Conservation (phyloP, 129 eudicot genomes). For the Chrysanthemum makinoi region DNA sequence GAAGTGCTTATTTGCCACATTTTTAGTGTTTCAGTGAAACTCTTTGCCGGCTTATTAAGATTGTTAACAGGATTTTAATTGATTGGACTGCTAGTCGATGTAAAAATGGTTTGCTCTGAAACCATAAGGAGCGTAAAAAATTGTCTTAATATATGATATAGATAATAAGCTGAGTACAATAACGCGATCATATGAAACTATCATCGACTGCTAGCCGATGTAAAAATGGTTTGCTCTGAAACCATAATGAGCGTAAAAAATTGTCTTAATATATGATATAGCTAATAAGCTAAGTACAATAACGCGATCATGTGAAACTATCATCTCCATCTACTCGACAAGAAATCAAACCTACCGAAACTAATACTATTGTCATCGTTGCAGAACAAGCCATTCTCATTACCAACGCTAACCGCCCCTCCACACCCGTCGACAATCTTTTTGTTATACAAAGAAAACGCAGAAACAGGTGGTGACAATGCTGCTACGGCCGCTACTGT, state of each 20-base stretch:
- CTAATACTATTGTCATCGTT: conserved; percentile 31
- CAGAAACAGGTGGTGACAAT: conserved; percentile 11
- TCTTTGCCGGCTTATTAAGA: too few species aligned
- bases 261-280: conserved; percentile 19
- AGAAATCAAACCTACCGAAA: conserved; percentile 29
- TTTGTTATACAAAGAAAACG: conserved; percentile 27
- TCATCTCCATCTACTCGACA: conserved; percentile 37
- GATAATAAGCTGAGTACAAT: conserved; percentile 32
- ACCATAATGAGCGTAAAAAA: conserved; percentile 16
- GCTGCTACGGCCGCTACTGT: not conserved
- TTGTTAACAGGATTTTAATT: too few species aligned
- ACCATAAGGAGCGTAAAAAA: conserved; percentile 14
- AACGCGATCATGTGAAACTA: conserved; percentile 3
- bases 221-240: too few species aligned
- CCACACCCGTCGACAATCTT: conserved; percentile 18
- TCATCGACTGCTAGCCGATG: conserved; percentile 10
- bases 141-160: conserved; percentile 18
- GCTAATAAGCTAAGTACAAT: conserved; percentile 33
- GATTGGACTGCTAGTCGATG: too few species aligned
- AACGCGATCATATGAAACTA: conserved; percentile 2
- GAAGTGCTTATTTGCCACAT: too few species aligned
- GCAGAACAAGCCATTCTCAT: conserved; percentile 27
- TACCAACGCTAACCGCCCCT: conserved; percentile 13
- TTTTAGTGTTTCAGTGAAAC: too few species aligned
- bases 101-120: too few species aligned